Base-by-base conservation (phyloP, 257 asterid species). In the Petunia axillaris region DNA sequence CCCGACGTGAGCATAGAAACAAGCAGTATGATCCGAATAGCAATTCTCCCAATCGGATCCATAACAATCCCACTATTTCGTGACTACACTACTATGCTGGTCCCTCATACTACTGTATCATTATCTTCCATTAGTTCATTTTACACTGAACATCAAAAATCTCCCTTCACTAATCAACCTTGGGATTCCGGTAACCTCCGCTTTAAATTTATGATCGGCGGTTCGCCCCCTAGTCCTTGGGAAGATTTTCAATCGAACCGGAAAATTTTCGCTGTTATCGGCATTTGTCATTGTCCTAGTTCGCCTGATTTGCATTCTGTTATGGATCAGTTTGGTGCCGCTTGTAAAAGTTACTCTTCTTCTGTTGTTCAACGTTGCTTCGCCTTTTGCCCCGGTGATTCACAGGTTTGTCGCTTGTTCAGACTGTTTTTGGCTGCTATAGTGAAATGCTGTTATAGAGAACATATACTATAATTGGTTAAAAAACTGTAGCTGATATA, bases 1-100 rank as follows among this genome's bases (percentile, higher is more conserved):
- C 99, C 99, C 52, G 98, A 95, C 87, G 98, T 92, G 83, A 89
- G 99, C 91, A 93, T 95, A 75, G 99, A 95, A 80, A 95, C 99
- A 53, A 91, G 93, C 87, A 84, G 97, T 85, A 95, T 93, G 98
- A 95, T 93, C 91, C 97, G 99, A 14, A 92, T 92, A 63, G 97
- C 99, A 70, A 93, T 95, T 2, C 85, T 95, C 65, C 98, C 99
- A 68, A 91, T 95, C 88, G 91, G 96, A 78, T 87, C 87, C 64
- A 88, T 91, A 55, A 82, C 94, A 14, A 84, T 92, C 10, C 83
- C 82, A 1, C 87, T 95, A 66, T 93, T 95, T 87, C 90, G 98
- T 1, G 97, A 93, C 73, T 95, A 95, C 87, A 87, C 97, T 44
- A 88, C 94, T 66, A 85, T 92, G 91, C 93, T 95, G 59, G 90